A percentile compares a stretch with the other conserved stretches of the same genome.
phyloP scores from a whole-genome alignment of 306 rosid genomes.

The Acacia melanoxylon region DNA sequence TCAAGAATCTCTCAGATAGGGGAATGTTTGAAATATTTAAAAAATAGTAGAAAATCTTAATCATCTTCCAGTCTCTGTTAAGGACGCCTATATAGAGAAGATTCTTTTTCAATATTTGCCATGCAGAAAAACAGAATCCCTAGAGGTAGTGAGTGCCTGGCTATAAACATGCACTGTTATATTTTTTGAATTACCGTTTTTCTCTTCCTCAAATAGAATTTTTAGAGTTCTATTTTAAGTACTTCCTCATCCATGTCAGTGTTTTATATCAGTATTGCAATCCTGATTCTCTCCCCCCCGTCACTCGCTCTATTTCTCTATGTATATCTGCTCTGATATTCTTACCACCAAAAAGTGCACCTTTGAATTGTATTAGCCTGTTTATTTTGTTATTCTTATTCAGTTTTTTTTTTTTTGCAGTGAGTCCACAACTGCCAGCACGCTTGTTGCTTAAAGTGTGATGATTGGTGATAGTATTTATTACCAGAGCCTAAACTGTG shows the following conservation, averaged over 20 bases:
- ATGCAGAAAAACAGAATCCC: neutral
- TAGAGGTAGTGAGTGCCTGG: neutral
- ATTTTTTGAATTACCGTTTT: neutral
- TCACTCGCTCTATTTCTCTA: neutral
- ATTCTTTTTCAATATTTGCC: neutral
- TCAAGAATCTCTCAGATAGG: neutral
- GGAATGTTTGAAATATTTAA: neutral
- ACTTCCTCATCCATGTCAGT: neutral
- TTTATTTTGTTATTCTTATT: neutral
- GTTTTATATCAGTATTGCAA: neutral
- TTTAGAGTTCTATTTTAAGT: neutral
- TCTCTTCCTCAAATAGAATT: neutral
- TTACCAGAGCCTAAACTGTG: neutral
- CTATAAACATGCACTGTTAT: neutral
- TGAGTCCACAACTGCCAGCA: slow-evolving; percentile 21
- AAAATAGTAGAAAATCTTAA: neutral
- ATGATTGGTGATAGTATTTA: neutral
- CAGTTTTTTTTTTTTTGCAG: neutral
- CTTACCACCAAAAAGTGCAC: neutral
- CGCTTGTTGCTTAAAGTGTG: neutral
- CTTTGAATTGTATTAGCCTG: neutral
- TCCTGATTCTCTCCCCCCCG: neutral
- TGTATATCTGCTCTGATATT: neutral
- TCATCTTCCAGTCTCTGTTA: neutral
- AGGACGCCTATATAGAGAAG: neutral